phyloP scores from a whole-genome alignment of 148 eudicot genomes.

The Diospyros kaki region DNA sequence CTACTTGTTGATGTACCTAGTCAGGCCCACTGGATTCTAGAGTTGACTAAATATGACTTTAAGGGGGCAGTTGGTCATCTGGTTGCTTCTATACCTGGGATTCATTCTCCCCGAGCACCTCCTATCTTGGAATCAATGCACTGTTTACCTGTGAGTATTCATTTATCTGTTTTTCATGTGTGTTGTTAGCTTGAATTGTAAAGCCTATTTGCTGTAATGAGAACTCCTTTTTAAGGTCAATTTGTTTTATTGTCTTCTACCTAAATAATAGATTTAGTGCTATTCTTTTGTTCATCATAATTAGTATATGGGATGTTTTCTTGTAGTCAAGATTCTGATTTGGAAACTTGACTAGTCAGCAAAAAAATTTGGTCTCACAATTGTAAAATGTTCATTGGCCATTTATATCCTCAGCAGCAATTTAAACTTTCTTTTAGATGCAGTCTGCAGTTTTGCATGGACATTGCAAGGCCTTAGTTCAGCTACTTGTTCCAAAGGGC shows the following conservation, averaged over 20 bases:
- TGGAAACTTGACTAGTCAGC: neutral
- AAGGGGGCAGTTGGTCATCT: slow-evolving; percentile 62
- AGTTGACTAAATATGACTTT: slow-evolving; percentile 78
- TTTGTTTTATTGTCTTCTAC: neutral
- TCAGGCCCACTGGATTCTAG: slow-evolving; percentile 79
- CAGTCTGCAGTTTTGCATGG: neutral
- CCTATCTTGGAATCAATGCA: slow-evolving; percentile 26
- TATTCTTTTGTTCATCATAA: neutral
- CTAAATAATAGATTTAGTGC: neutral
- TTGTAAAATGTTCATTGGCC: too few species aligned
- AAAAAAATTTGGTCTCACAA: too few species aligned
- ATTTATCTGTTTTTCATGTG: slow-evolving; percentile 2
- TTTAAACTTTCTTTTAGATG: neutral
- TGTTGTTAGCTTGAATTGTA: slow-evolving; percentile 6
- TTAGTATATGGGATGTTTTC: neutral
- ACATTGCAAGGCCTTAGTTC: slow-evolving; percentile 4
- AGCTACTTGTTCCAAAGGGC: neutral
- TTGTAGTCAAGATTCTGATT: slow-evolving; percentile 6
- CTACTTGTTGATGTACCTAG: slow-evolving; percentile 67
- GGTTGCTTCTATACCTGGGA: slow-evolving; percentile 88
- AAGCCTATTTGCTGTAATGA: slow-evolving; percentile 4
- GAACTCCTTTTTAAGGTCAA: neutral
- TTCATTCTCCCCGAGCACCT: slow-evolving; percentile 51
- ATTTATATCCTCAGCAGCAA: neutral
- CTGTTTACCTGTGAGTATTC: slow-evolving; percentile 34